Base-by-base conservation (phyloP, 2,329 filamentous ascomycete species). In the Corynespora cassiicola region DNA sequence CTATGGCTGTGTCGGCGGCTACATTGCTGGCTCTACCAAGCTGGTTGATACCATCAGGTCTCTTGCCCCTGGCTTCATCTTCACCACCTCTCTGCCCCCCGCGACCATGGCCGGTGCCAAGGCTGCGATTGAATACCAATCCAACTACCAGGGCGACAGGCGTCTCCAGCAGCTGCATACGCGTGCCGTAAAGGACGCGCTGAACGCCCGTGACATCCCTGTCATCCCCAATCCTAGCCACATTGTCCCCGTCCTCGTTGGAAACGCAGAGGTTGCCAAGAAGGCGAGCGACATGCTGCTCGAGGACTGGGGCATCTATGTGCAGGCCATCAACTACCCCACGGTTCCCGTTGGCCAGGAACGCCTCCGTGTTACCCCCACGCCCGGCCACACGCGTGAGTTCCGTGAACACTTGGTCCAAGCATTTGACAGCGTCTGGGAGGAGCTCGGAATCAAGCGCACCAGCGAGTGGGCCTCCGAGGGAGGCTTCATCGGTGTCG, bases 311-410 rank as follows among this genome's bases (percentile, higher is more conserved):
- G 82, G 85, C 46, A 96, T 99, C 65, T 99, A 99, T 66, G 94
- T 99, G 17, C 94, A 99, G 74, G 90, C 90, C 38, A 97, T 99
- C 80, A 99, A 99, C 75, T 97, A 97, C 73, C 94, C 94, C 2
- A 99, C 94, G 34, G 94, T 99, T 3, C 94, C 94, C 2, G 90
- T 95, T 6, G 94, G 94, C n/a, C 91, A 99, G 75, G 94, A 99
- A 72, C 86, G 94, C 42, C 85, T 99, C 39, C 87, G 94, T 53
- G 90, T 99, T 69, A 99, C 94, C 2, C 94, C 94, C 0, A 99
- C 94, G 1, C 94, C 94, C 0, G 94, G 94, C 27, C 94, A 99
- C 69, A 83, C 82, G 38, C 87, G 87, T 71, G 82, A 88, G 55
- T 90, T 88, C 73, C 89, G 90, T 47, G 87, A 95, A 52, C 84